These are phyloP conservation scores for Lecanicillium sp. DNA, from an alignment of 2,329 filamentous ascomycete genomes.

Conservation along the genomic window DNA sequence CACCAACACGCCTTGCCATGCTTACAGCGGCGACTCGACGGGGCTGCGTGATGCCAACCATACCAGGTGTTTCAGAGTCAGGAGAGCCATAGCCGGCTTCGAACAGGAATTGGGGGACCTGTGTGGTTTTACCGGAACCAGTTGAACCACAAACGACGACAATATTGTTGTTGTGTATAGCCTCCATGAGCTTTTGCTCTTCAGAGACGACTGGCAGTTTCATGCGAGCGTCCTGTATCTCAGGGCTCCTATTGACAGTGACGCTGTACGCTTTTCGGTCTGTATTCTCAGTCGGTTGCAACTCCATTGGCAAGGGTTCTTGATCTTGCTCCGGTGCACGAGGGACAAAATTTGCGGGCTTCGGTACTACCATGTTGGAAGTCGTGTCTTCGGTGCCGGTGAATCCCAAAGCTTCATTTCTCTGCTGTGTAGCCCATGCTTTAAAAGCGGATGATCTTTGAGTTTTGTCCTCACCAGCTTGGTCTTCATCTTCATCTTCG, in stretches of 20 bases:
- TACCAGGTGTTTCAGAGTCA: conserved; percentile 71
- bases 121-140: conserved; percentile 95
- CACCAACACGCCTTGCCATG: conserved; percentile 85
- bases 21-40: conserved; percentile 91
- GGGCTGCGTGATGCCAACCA: conserved; percentile 94
- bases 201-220: conserved; percentile 86
- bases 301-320: conserved; percentile 60
- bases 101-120: conserved; percentile 91
- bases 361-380: conserved; percentile 42
- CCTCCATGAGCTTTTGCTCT: conserved; percentile 97
- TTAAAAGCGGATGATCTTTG: conserved; percentile 67
- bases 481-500: conserved; percentile 22
- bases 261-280: conserved; percentile 71
- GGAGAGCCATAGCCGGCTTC: conserved; percentile 85
- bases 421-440: conserved; percentile 78
- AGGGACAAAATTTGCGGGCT: conserved; percentile 54
- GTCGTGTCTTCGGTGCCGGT: conserved; percentile 35
- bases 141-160: conserved; percentile 92
- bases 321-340: conserved; percentile 62
- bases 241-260: conserved; percentile 56
- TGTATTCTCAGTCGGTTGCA: conserved; percentile 51
- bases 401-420: conserved; percentile 74
- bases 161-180: conserved; percentile 82
- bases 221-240: conserved; percentile 70
- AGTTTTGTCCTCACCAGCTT: conserved; percentile 17